Evolutionary conservation across 2,329 filamentous ascomycete species (phyloP), one percentile per base, ranked within the genome.

Genomic region (Stachybotrys chartarum): DNA sequence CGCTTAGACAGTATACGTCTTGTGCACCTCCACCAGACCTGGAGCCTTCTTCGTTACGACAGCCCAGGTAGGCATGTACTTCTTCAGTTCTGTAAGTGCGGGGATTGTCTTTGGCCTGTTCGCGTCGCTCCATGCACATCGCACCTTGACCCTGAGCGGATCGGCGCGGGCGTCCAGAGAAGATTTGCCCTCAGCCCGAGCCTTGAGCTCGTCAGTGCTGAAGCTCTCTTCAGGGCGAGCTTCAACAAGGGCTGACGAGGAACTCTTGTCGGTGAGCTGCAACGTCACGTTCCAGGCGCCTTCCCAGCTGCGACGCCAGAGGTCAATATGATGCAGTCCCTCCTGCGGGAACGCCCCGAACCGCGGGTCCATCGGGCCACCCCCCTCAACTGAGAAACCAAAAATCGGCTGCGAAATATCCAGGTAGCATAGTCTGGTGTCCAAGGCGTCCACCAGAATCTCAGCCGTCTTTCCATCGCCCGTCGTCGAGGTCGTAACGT

Each of bases 111-210:
- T 86, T 3, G 73, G 70, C 42, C 75, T 73, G 65, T 97, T 97
- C 49, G 83, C 85, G 73, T 99, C 94, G 64, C 87, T 91, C 91
- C 92, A 97, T 35, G 89, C 76, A 71, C 94, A 97, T 16, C 86
- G 79, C 1, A 92, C 84, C 39, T 75, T 79, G 1, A 91, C 89
- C 59, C 78, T 79, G 39, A 91, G 67, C 6, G 57, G 51, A 14
- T 63, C 60, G 5, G 56, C 56, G 46, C 53, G n/a, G 48, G 48
- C 7, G n/a, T 52, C 50, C 12, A 35, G 16, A 17, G 30, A 3
- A 7, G 50, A 17, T n/a, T 52, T 44, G 14, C 24, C 12, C 50
- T 52, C 32, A 18, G 32, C 17, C n/a, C 14, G 3, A 7, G 24
- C 18, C 30, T 58, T 63, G 5, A 61, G 53, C 24, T 65, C 60